Evolutionary conservation across 2,329 filamentous ascomycete species (phyloP).

Genomic region (Neonectria magnoliae): DNA sequence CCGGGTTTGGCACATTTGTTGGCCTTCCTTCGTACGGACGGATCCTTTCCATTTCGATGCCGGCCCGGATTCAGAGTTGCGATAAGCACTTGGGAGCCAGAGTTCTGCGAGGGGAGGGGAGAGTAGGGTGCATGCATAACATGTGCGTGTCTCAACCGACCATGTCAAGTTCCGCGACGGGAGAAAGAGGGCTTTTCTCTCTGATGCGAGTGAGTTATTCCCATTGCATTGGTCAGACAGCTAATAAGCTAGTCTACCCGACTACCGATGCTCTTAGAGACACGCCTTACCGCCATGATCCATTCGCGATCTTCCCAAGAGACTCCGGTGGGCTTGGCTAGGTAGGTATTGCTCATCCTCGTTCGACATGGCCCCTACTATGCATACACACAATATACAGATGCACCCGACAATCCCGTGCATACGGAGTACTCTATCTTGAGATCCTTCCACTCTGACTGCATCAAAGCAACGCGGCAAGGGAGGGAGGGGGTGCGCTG

Average conservation of each 20-base stretch:
- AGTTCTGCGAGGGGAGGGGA: neutral
- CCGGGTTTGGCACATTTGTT: slow-evolving; percentile 12
- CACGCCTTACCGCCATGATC: neutral
- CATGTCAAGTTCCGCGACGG: neutral
- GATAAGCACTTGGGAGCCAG: slow-evolving; percentile 32
- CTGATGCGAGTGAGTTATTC: neutral
- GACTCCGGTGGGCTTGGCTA: neutral
- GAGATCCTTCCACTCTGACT: slow-evolving; percentile 1
- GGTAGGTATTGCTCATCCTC: neutral
- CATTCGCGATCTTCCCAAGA: neutral
- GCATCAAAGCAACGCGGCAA: neutral
- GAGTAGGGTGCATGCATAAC: neutral
- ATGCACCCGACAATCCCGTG: neutral
- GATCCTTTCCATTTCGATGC: slow-evolving; percentile 1
- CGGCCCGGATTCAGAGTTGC: slow-evolving; percentile 28
- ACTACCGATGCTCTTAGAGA: neutral
- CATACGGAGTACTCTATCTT: slow-evolving; percentile 10
- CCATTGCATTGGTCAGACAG: neutral
- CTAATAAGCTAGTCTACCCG: neutral
- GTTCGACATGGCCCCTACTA: neutral
- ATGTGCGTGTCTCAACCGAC: slow-evolving; percentile 3
- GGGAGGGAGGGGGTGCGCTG: slow-evolving; percentile 10
- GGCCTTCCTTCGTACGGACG: neutral
- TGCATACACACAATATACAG: neutral
- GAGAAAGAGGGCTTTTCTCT: neutral